Evolutionary conservation across 2,329 filamentous ascomycete genomes (phyloP), one percentile per base, ranked within the genome.

Genomic region (Pseudopyricularia javanii): DNA sequence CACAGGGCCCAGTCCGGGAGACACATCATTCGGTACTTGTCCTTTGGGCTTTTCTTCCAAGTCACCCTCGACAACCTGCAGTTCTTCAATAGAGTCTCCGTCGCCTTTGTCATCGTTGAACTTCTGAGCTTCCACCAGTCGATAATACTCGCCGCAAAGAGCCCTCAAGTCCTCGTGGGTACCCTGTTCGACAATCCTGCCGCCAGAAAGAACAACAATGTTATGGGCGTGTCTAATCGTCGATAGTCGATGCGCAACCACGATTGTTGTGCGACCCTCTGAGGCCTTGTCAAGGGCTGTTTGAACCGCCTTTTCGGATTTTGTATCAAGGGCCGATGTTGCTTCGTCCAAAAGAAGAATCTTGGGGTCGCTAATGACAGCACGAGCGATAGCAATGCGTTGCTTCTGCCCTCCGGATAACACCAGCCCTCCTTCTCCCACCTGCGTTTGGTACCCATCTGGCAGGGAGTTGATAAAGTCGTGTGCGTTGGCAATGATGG

Each of bases 351-450:
- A 82, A 0, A 98, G 78, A 1, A 98, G 75, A 61, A 98, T 84
- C 71, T 91, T 94, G 0, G 91, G 91, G 60, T 96, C 87, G 17
- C 86, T 91, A 30, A 96, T 88, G 54, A 96, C 80, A 37, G 91
- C 91, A 62, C 90, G 79, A 7, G 91, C 90, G 67, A 97, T 96
- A 12, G 91, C 91, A 63, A 97, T 94, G 60, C 93, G 88, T 69
- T 97, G 93, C 68, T 96, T 95, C 69, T 98, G 93, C 34, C 93
- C 93, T 65, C 93, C 93, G 53, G 88, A 95, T 8, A 98, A 76
- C 51, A 96, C 71, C 64, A 95, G 95, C 9, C 93, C 93, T 57
- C 91, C 85, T 67, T 97, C 90, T 54, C 93, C 93, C n/a, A 97
- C 91, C 58, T 94, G 84, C 0, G 93, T 97, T 58, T 95, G 80